Conservation (phyloP, 1,284 basidiomycete genomes). For the Moesziomyces globuligerus region DNA sequence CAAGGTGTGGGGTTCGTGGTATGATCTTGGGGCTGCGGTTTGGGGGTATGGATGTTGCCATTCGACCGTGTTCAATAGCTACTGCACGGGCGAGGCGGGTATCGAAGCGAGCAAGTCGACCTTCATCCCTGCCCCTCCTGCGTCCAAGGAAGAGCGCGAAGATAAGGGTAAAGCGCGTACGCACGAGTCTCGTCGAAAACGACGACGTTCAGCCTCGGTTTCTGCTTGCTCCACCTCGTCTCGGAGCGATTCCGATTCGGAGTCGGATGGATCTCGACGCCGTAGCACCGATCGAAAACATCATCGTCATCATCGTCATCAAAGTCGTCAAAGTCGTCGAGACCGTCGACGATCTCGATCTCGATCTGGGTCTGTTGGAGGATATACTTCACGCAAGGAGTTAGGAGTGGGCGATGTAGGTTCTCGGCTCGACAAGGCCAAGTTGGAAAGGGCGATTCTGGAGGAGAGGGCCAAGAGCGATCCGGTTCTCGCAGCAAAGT, state of each 20-base stretch:
- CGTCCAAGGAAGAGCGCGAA: background rate
- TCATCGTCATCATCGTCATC: background rate
- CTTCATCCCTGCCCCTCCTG: background rate
- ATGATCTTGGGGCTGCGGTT: constrained; percentile 75
- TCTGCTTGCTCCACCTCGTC: constrained; percentile 3
- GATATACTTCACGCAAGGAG: constrained; percentile 2
- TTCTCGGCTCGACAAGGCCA: constrained; percentile 29
- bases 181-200: constrained; percentile 5
- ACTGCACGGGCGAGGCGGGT: constrained; percentile 89
- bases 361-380: background rate
- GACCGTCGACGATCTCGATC: too few species aligned
- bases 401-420: constrained; percentile 30
- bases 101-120: constrained; percentile 77
- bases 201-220: constrained; percentile 1
- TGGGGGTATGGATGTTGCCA: constrained; percentile 99
- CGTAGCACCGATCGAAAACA: background rate
- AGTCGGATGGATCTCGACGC: background rate
- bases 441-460: constrained; percentile 31
- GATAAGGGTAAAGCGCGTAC: background rate
- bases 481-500: constrained; percentile 12
- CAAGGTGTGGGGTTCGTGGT: constrained; percentile 95
- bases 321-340: background rate
- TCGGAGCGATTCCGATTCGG: background rate
- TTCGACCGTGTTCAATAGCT: constrained; percentile 83
- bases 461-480: constrained; percentile 36